A percentile compares a stretch with the other conserved stretches of the same genome.
Conservation (phyloP, 345 rosid species). For the Eucalyptus victrix region DNA sequence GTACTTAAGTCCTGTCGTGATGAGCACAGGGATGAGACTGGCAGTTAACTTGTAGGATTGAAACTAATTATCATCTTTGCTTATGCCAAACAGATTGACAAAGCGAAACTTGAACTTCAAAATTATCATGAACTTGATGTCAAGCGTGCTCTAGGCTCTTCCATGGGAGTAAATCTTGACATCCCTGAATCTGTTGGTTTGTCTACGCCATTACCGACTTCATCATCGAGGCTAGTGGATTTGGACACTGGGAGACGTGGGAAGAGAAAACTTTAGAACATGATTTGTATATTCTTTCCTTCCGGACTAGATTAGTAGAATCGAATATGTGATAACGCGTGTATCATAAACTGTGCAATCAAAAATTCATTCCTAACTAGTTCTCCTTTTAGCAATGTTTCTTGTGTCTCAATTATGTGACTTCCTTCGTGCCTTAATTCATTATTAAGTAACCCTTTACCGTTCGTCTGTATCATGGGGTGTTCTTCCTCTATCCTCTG, state of each 20-base stretch:
- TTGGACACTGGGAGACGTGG: slow-evolving; percentile 40
- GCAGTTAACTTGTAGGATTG: neutral
- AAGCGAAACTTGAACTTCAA: slow-evolving; percentile 41
- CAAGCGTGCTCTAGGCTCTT: slow-evolving; percentile 22
- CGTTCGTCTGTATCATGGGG: neutral
- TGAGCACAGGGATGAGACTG: neutral
- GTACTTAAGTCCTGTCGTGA: neutral
- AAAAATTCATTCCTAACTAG: neutral
- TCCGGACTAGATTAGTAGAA: neutral
- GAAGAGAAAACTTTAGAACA: slow-evolving; percentile 30
- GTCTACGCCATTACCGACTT: slow-evolving; percentile 29
- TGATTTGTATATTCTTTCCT: neutral
- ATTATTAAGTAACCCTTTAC: neutral
- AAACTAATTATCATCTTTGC: neutral
- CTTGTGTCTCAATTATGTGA: neutral
- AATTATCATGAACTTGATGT: slow-evolving; percentile 26
- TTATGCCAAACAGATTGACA: slow-evolving; percentile 41
- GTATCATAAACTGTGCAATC: neutral
- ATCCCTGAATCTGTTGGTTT: slow-evolving; percentile 87
- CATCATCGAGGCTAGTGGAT: slow-evolving; percentile 45
- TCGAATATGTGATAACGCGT: neutral
- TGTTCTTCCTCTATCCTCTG: neutral
- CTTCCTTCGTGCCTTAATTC: neutral
- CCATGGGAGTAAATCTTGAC: slow-evolving; percentile 54
- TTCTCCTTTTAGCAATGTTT: neutral